Evolutionary conservation across 2,329 filamentous ascomycete species (phyloP).

Genomic region (Paraconiothyrium sp.): DNA sequence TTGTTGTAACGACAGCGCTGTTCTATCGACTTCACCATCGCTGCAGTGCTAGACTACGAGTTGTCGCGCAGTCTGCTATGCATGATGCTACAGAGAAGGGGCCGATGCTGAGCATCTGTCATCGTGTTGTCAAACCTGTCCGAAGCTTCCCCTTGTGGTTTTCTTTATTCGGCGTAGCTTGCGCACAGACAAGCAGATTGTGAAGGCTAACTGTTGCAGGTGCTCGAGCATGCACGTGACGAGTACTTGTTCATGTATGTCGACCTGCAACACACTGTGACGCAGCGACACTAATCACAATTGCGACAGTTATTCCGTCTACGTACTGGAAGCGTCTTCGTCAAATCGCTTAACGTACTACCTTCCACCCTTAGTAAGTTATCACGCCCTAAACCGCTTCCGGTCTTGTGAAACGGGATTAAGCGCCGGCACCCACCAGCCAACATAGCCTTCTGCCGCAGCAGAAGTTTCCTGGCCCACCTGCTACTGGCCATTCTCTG

Average conservation of each 20-base stretch:
- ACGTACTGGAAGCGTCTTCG: conserved; percentile 62
- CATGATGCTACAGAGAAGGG: neutral
- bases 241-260: conserved; percentile 81
- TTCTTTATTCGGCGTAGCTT: conserved; percentile 2
- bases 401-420: conserved; percentile 36
- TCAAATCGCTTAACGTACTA: conserved; percentile 61
- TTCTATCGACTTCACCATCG: conserved; percentile 4
- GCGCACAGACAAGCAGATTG: conserved; percentile 29
- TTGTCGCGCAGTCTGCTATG: conserved; percentile 1
- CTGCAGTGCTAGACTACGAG: neutral
- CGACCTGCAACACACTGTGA: conserved; percentile 23
- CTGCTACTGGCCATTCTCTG: conserved; percentile 19
- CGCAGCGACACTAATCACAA: conserved; percentile 68
- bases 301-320: conserved; percentile 59
- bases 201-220: conserved; percentile 56
- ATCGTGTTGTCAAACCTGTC: neutral
- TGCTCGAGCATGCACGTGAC: conserved; percentile 71
- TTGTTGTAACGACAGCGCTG: conserved; percentile 16
- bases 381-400: conserved; percentile 38
- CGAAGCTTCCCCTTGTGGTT: neutral
- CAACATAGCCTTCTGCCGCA: conserved; percentile 43
- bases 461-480: conserved; percentile 29
- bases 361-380: conserved; percentile 57
- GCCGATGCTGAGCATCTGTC: neutral
- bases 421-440: conserved; percentile 44